Percentiles rank a stretch among this genome's conserved stretches.
Evolutionary conservation across 192 early-diverging fungal species (phyloP).

Genomic region (Ambispora gerdemannii): DNA sequence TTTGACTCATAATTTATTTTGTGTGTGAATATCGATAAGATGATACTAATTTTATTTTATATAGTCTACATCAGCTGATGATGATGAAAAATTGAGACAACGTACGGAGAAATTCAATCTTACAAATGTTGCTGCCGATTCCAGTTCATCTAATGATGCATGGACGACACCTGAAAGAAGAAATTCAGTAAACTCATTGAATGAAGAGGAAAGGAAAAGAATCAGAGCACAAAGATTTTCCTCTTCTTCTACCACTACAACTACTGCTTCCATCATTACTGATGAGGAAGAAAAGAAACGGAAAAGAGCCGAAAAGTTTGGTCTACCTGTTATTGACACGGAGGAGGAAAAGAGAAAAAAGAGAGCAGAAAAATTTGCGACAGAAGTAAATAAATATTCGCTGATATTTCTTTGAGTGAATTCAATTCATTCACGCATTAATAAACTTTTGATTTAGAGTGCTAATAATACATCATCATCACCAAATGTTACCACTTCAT

Average conservation of each 20-base stretch:
- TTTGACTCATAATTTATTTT: background rate
- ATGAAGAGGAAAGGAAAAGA: background rate
- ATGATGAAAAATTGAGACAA: constrained; percentile 68
- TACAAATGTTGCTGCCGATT: background rate
- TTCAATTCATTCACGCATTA: too few relatives aligned
- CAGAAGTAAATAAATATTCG: too few relatives aligned
- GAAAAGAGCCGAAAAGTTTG: constrained; percentile 60
- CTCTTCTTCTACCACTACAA: constrained; percentile 35
- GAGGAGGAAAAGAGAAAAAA: constrained; percentile 22
- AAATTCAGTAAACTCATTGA: background rate
- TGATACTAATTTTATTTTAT: background rate
- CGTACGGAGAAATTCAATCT: constrained; percentile 55
- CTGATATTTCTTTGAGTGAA: too few relatives aligned
- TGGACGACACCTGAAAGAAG: background rate
- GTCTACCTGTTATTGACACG: constrained; percentile 14
- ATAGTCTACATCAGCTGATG: constrained; percentile 35
- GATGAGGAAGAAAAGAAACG: constrained; percentile 65
- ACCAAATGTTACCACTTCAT: background rate
- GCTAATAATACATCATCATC: background rate
- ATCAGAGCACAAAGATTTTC: background rate
- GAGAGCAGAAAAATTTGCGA: too few relatives aligned
- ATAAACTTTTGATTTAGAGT: too few relatives aligned
- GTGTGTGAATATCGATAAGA: too few relatives aligned
- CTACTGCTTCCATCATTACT: constrained; percentile 11
- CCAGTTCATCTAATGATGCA: background rate